phyloP scores from a whole-genome alignment of 2,329 filamentous ascomycete species.

The Pseudocercospora macadamiae region DNA sequence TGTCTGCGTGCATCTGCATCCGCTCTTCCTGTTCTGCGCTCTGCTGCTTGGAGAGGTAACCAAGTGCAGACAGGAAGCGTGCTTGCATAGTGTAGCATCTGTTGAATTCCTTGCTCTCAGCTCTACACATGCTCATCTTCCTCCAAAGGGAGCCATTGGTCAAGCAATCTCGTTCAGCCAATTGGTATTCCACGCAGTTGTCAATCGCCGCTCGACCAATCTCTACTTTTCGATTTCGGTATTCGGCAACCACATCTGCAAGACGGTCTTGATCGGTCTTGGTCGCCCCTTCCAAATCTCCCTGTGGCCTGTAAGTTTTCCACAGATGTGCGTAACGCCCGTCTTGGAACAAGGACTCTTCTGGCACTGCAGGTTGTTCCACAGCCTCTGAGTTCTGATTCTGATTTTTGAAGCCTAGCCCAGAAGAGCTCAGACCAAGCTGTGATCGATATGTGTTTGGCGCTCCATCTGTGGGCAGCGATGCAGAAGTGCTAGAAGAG shows the following conservation, averaged over 20 bases:
- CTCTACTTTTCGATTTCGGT: constrained; percentile 76
- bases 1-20: constrained; percentile 93
- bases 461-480: constrained; percentile 35
- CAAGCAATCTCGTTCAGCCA: constrained; percentile 83
- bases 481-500: constrained; percentile 4
- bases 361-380: constrained; percentile 44
- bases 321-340: constrained; percentile 84
- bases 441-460: constrained; percentile 37
- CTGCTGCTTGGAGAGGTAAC: constrained; percentile 74
- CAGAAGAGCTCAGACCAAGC: constrained; percentile 30
- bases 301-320: constrained; percentile 82
- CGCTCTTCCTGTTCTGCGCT: constrained; percentile 74
- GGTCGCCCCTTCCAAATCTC: constrained; percentile 67
- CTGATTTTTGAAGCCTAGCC: constrained; percentile 26
- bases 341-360: constrained; percentile 66
- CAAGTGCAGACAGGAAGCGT: constrained; percentile 87
- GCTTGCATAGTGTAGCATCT: constrained; percentile 88
- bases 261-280: constrained; percentile 81
- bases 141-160: constrained; percentile 68
- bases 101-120: constrained; percentile 76
- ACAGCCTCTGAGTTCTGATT: constrained; percentile 30
- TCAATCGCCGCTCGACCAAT: constrained; percentile 84
- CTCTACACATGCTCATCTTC: constrained; percentile 76
- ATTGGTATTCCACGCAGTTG: constrained; percentile 88
- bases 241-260: constrained; percentile 76